Evolutionary conservation across 257 asterid species (phyloP).

Genomic region (Knoxia roxburghii): DNA sequence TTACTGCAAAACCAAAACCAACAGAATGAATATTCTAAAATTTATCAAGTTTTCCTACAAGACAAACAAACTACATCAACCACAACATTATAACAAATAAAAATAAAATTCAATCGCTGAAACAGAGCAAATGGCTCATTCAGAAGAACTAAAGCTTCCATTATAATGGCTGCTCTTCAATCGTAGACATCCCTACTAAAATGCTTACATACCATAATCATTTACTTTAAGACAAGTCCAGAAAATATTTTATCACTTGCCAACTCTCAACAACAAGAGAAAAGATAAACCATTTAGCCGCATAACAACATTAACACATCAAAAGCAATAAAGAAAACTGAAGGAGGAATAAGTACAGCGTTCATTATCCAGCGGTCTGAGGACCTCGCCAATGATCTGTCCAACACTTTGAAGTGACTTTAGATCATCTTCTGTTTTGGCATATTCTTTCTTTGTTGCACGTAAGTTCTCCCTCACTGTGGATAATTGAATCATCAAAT

Average conservation of each 20-base stretch:
- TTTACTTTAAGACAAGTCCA: neutral
- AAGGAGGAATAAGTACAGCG: conserved; percentile 50
- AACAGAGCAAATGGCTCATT: neutral
- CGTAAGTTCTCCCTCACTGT: conserved; percentile 66
- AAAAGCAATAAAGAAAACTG: neutral
- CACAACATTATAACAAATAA: neutral
- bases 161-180: neutral
- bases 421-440: conserved; percentile 88
- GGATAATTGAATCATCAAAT: conserved; percentile 3
- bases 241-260: too few species aligned
- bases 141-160: neutral
- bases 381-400: conserved; percentile 96
- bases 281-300: neutral
- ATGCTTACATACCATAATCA: neutral
- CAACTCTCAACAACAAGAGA: too few species aligned
- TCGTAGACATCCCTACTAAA: neutral
- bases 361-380: conserved; percentile 86
- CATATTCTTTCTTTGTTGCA: conserved; percentile 71
- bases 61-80: neutral
- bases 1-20: conserved; percentile 44
- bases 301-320: neutral
- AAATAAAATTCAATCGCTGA: neutral
- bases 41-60: neutral
- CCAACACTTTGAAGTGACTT: conserved; percentile 98
- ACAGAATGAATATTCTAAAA: neutral